These are phyloP conservation scores for Elsinoe ampelina DNA, from an alignment of 2,329 filamentous ascomycete genomes.

Conservation along the genomic window DNA sequence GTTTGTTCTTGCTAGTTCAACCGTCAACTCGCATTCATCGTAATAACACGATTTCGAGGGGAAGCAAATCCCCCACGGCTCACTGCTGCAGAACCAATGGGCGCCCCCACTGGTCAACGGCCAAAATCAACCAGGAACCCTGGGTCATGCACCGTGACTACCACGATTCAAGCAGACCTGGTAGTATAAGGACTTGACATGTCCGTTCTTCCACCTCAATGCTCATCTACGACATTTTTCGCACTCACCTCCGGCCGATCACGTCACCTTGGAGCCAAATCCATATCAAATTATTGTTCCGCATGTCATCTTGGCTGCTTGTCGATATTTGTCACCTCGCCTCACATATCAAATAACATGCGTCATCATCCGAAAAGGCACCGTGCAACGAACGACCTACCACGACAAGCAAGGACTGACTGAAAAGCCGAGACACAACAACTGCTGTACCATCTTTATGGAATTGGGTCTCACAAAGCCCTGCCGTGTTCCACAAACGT, in stretches of 20 bases:
- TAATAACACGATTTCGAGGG: not conserved
- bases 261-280: no score
- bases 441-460: conserved; percentile 13
- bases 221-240: not conserved
- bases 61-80: not conserved
- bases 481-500: conserved; percentile 11
- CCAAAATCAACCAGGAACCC: conserved; percentile 10
- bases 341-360: not conserved
- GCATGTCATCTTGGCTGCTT: not conserved
- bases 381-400: not conserved
- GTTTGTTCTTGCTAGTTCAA: not conserved
- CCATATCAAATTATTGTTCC: no score
- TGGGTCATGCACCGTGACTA: conserved; percentile 5
- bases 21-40: not conserved
- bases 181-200: no score
- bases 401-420: not conserved
- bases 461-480: conserved; percentile 7
- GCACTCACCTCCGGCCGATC: no score
- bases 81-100: not conserved
- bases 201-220: no score
- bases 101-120: not conserved
- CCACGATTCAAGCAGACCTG: not conserved
- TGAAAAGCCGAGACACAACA: conserved; percentile 3
- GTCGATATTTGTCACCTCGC: conserved; percentile 5
- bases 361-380: not conserved